Evolutionary conservation across 1,284 basidiomycete species (phyloP).

Genomic region (Cryptococcus wingfieldii): DNA sequence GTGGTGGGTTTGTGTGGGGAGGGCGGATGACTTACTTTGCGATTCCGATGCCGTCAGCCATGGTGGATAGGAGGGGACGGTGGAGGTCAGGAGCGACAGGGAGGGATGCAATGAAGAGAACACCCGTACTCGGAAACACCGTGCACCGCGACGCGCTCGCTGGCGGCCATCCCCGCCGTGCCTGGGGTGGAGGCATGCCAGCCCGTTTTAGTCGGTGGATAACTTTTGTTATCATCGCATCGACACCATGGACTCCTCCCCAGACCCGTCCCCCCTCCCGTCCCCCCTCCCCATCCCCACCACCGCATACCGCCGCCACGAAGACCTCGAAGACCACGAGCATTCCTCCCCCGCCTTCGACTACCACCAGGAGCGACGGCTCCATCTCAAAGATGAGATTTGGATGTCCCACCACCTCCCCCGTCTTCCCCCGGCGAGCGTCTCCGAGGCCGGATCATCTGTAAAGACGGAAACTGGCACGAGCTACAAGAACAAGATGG

Average conservation of each 20-base stretch:
- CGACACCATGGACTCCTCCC: slow-evolving; percentile 5
- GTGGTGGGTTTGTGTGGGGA: background rate
- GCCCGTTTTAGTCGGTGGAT: background rate
- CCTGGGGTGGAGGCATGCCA: background rate
- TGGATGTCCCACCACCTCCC: slow-evolving; percentile 46
- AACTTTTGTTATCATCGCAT: background rate
- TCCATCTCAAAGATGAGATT: slow-evolving; percentile 46
- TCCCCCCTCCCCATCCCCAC: slow-evolving; percentile 11
- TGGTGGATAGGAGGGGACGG: slow-evolving; percentile 13
- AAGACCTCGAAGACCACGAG: slow-evolving; percentile 9
- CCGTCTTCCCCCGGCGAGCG: slow-evolving; percentile 34
- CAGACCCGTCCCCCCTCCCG: slow-evolving; percentile 8
- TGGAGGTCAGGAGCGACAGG: too few species aligned
- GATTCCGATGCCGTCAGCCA: slow-evolving; percentile 50
- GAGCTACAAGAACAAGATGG: slow-evolving; percentile 3
- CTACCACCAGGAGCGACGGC: slow-evolving; percentile 45
- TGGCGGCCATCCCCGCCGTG: too few species aligned
- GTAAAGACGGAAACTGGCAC: slow-evolving; percentile 4
- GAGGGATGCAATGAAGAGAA: too few species aligned
- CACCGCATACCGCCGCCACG: background rate
- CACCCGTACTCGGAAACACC: too few species aligned
- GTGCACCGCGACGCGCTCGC: too few species aligned
- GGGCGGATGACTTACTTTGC: slow-evolving; percentile 43
- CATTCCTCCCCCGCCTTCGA: slow-evolving; percentile 46
- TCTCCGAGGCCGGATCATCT: slow-evolving; percentile 19